Conservation (phyloP, 345 rosid species). For the Populus euphratica region DNA sequence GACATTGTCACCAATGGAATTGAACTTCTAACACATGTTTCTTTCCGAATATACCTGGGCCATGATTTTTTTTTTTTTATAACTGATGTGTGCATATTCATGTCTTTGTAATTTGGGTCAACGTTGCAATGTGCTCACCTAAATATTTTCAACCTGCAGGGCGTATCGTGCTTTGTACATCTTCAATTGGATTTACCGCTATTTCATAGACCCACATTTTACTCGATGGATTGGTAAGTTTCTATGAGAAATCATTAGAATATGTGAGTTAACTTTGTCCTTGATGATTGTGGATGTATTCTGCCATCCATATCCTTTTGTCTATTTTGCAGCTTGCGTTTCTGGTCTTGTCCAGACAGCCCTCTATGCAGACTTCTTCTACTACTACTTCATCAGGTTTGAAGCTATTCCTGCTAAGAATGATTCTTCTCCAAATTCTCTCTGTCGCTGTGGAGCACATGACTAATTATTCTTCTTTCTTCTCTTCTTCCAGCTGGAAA, state of each 20-base stretch:
- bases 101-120: not conserved
- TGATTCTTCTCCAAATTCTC: not conserved
- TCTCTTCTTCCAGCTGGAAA: constrained; percentile 66
- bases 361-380: constrained; percentile 90
- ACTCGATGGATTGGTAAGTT: constrained; percentile 73
- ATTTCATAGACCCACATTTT: constrained; percentile 57
- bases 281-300: not conserved
- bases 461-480: not conserved
- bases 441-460: not conserved
- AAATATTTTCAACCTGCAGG: constrained; percentile 37
- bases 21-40: too few relatives aligned
- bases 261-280: not conserved
- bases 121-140: not conserved
- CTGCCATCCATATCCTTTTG: constrained; percentile 5
- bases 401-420: not conserved
- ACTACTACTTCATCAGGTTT: constrained; percentile 84
- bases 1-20: too few relatives aligned
- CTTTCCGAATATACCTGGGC: too few relatives aligned
- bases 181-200: constrained; percentile 84
- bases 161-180: constrained; percentile 87
- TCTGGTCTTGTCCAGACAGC: constrained; percentile 86
- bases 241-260: not conserved
- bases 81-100: not conserved
- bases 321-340: constrained; percentile 57
- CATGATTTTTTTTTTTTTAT: not conserved